A percentile compares a stretch with the other conserved stretches of the same genome.
These are phyloP conservation scores for Aspergillus sp. DNA, from an alignment of 2,329 filamentous ascomycete species.

Conservation along the genomic window DNA sequence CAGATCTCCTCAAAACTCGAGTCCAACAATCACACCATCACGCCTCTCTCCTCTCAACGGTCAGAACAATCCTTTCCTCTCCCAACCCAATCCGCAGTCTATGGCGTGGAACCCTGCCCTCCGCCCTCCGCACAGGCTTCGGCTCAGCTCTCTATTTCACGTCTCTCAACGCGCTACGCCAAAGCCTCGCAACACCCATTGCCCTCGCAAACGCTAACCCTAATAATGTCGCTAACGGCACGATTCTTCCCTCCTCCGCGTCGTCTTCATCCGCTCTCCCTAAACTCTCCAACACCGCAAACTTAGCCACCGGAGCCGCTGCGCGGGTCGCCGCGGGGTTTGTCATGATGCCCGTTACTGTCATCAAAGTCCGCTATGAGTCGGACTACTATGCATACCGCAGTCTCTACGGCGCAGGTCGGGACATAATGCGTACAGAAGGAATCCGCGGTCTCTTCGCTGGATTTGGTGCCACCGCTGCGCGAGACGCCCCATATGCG, in stretches of 20 bases:
- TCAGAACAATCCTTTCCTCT: slow-evolving; percentile 68
- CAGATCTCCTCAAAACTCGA: slow-evolving; percentile 94
- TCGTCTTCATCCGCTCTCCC: slow-evolving; percentile 81
- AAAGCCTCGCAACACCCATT: slow-evolving; percentile 54
- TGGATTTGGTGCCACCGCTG: slow-evolving; percentile 89
- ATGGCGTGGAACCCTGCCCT: slow-evolving; percentile 91
- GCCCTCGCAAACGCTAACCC: slow-evolving; percentile 35
- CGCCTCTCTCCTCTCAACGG: slow-evolving; percentile 65
- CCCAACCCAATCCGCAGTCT: slow-evolving; percentile 69
- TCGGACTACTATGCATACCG: slow-evolving; percentile 81
- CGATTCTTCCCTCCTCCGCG: slow-evolving; percentile 64
- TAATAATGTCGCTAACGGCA: slow-evolving; percentile 8
- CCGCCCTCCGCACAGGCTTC: slow-evolving; percentile 87
- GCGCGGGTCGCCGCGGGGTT: slow-evolving; percentile 86
- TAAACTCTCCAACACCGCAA: slow-evolving; percentile 78
- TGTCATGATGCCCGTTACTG: slow-evolving; percentile 90
- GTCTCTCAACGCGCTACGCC: slow-evolving; percentile 78
- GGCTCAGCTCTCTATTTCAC: slow-evolving; percentile 95
- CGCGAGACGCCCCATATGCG: slow-evolving; percentile 94
- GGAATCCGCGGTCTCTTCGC: slow-evolving; percentile 85
- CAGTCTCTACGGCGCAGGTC: slow-evolving; percentile 69
- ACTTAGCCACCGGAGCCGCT: slow-evolving; percentile 78
- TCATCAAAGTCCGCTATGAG: slow-evolving; percentile 96
- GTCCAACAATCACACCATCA: slow-evolving; percentile 78
- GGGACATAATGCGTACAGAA: slow-evolving; percentile 71